Base-by-base conservation (phyloP, 2,329 filamentous ascomycete species). In the Fusarium tanahbumbuense region DNA sequence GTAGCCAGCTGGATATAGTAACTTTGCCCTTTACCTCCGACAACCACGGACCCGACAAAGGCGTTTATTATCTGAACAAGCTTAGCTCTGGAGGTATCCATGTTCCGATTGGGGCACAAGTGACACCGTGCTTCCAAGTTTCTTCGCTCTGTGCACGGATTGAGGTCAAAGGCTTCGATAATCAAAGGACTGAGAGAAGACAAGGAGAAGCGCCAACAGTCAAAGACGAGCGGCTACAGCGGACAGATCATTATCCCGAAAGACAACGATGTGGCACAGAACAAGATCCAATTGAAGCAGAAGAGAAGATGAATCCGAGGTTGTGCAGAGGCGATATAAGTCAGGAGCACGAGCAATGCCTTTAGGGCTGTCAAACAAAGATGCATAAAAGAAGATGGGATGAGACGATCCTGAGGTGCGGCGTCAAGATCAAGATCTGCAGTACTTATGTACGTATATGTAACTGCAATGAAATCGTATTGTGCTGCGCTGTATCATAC, bases 1-100 rank as follows among this genome's bases (percentile, higher is more conserved):
- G 32, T 57, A 42, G 42, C 58, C 50, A 52, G 66, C 73, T 63
- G 60, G 64, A 74, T 72, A 73, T 75, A 75, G 73, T 61, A 75
- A 72, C 64, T 56, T 53, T 25, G 44, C 53, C 56, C 63, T 71
- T 52, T 59, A 70, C 50, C 30, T 60, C 64, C 28, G 42, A 64
- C 53, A 48, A 55, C 45, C 56, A 45, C 50, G 34, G 61, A 34
- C 57, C 53, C 41, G 30, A 61, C 25, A 27, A 45, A 59, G 55
- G 60, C 56, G 68, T 71, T 72, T 63, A 67, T 72, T 63, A 69
- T 55, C 41, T 53, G 44, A 42, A 48, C 50, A 56, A 54, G 58
- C 52, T 61, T 58, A 55, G 53, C 53, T 46, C 59, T 47, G 23
- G 11, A 58, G 30, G 56, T 52, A 50, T 25, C 45, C 47, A 46